phyloP scores from a whole-genome alignment of 805 yeast genomes.

The Candida sithepensis region DNA sequence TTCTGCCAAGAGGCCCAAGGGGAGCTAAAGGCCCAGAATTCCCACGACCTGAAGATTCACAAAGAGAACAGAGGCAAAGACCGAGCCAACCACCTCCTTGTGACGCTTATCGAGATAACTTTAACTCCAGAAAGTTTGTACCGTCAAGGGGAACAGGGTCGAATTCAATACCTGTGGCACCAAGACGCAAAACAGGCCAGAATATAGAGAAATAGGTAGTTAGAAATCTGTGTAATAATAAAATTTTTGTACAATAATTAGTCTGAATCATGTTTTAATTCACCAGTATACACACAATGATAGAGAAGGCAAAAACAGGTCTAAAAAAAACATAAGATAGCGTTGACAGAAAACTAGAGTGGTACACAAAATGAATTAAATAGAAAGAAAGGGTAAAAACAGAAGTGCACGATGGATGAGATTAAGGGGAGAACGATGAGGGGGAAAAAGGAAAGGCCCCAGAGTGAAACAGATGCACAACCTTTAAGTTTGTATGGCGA shows the following conservation, averaged over 20 bases:
- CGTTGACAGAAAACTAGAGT: not conserved
- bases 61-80: not conserved
- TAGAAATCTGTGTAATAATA: not conserved
- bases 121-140: not conserved
- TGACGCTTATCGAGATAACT: not conserved
- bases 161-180: not conserved
- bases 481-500: not conserved
- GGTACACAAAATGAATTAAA: no score
- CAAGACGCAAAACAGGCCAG: not conserved
- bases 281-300: not conserved
- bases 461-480: no score
- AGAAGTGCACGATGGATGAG: no score
- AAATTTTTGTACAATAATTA: not conserved
- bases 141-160: not conserved
- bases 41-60: no score
- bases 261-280: not conserved
- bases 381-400: no score
- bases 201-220: not conserved
- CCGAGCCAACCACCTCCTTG: not conserved
- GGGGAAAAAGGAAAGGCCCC: no score
- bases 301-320: not conserved
- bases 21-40: no score
- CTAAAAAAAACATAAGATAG: not conserved
- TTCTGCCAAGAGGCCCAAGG: not conserved
- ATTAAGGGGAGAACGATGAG: no score